Percentiles rank a stretch among this genome's conserved stretches.
These are phyloP conservation scores for Delphinella strobiligena DNA, from an alignment of 2,329 filamentous ascomycete genomes.

Conservation along the genomic window DNA sequence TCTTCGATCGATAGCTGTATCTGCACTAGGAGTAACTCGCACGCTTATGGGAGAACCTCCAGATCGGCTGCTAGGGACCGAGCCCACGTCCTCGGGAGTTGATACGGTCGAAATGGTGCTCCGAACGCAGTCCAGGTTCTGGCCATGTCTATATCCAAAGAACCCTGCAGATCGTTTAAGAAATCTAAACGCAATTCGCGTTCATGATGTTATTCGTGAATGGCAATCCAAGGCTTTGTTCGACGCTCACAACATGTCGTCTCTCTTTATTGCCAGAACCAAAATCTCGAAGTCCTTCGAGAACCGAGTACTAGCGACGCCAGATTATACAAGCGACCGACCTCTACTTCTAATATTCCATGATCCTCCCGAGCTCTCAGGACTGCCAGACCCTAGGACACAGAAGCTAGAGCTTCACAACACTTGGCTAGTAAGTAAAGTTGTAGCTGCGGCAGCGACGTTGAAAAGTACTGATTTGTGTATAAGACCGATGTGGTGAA, in stretches of 20 bases:
- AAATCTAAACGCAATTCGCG: conserved; percentile 40
- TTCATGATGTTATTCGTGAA: conserved; percentile 69
- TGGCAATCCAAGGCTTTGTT: conserved; percentile 63
- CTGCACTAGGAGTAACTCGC: conserved; percentile 77
- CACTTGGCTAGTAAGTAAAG: conserved; percentile 63
- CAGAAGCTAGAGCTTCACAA: conserved; percentile 72
- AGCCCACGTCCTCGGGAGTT: conserved; percentile 40
- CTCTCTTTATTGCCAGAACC: conserved; percentile 66
- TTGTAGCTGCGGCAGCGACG: conserved; percentile 13
- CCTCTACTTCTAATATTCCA: conserved; percentile 80
- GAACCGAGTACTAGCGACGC: conserved; percentile 74
- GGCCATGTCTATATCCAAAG: conserved; percentile 76
- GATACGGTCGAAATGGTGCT: conserved; percentile 46
- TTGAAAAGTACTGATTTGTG: conserved; percentile 29
- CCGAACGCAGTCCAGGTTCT: conserved; percentile 54
- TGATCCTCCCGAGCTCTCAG: conserved; percentile 51
- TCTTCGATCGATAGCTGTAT: conserved; percentile 80
- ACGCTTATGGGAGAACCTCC: conserved; percentile 95
- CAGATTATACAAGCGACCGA: conserved; percentile 51
- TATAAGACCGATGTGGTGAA: conserved; percentile 66
- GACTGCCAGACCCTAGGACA: conserved; percentile 37
- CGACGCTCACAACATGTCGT: conserved; percentile 64
- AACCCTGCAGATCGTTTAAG: conserved; percentile 23
- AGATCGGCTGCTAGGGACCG: conserved; percentile 38
- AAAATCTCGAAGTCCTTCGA: conserved; percentile 65